These are phyloP conservation scores for Ophiocordyceps robertsii DNA, from an alignment of 2,329 filamentous ascomycete genomes.

Conservation along the genomic window DNA sequence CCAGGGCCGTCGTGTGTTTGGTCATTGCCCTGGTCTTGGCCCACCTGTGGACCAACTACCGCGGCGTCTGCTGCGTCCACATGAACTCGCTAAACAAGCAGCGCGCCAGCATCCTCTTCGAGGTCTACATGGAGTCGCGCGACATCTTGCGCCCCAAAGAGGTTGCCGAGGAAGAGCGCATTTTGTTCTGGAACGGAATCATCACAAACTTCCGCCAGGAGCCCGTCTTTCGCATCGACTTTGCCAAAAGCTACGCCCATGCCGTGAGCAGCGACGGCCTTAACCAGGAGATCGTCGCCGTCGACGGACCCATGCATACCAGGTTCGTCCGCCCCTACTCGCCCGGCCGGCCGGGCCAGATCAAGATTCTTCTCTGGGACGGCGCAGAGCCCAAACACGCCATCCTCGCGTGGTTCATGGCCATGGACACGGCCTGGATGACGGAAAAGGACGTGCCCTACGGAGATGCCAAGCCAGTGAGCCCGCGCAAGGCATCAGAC, in stretches of 20 bases:
- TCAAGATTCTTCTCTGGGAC: conserved; percentile 22
- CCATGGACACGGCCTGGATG: conserved; percentile 22
- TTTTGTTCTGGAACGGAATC: conserved; percentile 34
- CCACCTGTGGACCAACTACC: conserved; percentile 77
- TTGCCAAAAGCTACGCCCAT: conserved; percentile 26
- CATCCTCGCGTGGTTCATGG: conserved; percentile 22
- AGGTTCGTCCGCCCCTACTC: conserved; percentile 15
- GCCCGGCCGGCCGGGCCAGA: conserved; percentile 7
- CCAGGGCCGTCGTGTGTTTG: conserved; percentile 57
- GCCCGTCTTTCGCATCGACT: conserved; percentile 22
- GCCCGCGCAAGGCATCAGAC: neutral
- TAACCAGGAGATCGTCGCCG: conserved; percentile 9
- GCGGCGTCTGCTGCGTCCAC: conserved; percentile 69
- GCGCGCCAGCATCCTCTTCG: conserved; percentile 66
- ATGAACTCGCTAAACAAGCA: conserved; percentile 81
- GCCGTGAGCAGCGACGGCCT: conserved; percentile 11
- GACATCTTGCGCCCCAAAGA: conserved; percentile 49
- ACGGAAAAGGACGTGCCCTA: conserved; percentile 12
- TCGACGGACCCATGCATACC: conserved; percentile 16
- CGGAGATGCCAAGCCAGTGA: conserved; percentile 3
- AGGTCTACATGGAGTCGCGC: conserved; percentile 35
- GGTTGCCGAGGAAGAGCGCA: conserved; percentile 50
- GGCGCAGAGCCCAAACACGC: conserved; percentile 14
- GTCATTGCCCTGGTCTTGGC: conserved; percentile 59
- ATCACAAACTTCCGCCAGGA: conserved; percentile 14